Conservation (phyloP, 1,284 basidiomycete genomes). For the Apiotrichum brassicae region DNA sequence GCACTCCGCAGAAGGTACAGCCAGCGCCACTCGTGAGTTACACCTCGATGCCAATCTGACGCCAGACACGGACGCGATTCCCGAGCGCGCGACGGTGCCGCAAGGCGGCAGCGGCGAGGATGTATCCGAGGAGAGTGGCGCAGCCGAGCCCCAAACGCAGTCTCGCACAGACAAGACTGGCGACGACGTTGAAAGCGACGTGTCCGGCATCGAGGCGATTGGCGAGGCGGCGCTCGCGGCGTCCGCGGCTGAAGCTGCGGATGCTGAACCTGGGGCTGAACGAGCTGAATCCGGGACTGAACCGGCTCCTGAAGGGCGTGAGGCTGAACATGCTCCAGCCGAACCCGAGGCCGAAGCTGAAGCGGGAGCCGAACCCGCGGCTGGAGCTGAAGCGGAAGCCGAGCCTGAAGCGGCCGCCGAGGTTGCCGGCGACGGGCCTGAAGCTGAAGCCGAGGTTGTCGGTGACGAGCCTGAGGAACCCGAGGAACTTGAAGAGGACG, state of each 20-base stretch:
- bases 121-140: conserved; percentile 3
- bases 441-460: background rate
- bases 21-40: no score
- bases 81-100: no score
- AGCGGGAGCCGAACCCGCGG: background rate
- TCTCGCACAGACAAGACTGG: no score
- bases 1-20: background rate
- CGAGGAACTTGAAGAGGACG: conserved; percentile 2
- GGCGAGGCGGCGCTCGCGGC: conserved; percentile 10
- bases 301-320: no score
- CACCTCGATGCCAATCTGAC: background rate
- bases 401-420: background rate
- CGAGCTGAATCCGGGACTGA: background rate
- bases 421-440: background rate
- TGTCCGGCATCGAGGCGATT: conserved; percentile 11
- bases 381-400: background rate
- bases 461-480: conserved; percentile 1
- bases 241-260: conserved; percentile 4
- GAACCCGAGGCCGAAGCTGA: background rate
- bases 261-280: background rate
- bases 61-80: background rate
- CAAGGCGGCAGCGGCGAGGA: no score
- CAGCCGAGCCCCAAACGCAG: no score
- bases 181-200: conserved; percentile 2
- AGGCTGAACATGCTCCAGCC: background rate